Conservation (phyloP, 176 grass and related monocot species). For the Aegilops tauschii region DNA sequence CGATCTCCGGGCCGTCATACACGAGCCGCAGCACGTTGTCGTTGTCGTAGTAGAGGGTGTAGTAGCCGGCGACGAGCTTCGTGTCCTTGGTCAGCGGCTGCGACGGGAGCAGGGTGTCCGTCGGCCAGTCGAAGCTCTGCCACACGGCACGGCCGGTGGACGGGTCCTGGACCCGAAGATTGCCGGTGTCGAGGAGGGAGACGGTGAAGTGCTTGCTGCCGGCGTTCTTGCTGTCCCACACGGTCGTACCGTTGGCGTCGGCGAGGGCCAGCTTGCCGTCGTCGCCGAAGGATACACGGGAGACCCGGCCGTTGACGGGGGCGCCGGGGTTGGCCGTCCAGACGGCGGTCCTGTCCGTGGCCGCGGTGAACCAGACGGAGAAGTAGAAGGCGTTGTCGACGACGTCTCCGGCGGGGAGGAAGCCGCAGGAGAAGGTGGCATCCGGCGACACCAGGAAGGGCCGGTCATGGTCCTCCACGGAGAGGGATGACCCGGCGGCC, state of each 20-base stretch:
- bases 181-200: constrained; percentile 38
- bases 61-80: constrained; percentile 24
- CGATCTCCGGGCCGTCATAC: background rate
- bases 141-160: background rate
- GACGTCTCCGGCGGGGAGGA: background rate
- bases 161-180: background rate
- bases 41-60: constrained; percentile 18
- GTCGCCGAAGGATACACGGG: constrained; percentile 26
- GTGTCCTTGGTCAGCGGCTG: constrained; percentile 19
- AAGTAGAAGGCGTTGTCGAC: constrained; percentile 43
- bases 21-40: background rate
- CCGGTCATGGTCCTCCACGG: constrained; percentile 21
- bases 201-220: background rate
- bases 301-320: background rate
- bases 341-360: background rate
- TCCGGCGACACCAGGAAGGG: background rate
- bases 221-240: constrained; percentile 43
- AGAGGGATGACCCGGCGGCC: background rate
- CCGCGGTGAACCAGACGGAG: constrained; percentile 49
- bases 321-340: background rate
- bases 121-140: background rate
- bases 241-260: constrained; percentile 42
- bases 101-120: background rate
- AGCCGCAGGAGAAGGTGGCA: constrained; percentile 37
- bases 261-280: constrained; percentile 42